Base-by-base conservation (phyloP, 495 filamentous ascomycete species). In the Xylaria acuta region DNA sequence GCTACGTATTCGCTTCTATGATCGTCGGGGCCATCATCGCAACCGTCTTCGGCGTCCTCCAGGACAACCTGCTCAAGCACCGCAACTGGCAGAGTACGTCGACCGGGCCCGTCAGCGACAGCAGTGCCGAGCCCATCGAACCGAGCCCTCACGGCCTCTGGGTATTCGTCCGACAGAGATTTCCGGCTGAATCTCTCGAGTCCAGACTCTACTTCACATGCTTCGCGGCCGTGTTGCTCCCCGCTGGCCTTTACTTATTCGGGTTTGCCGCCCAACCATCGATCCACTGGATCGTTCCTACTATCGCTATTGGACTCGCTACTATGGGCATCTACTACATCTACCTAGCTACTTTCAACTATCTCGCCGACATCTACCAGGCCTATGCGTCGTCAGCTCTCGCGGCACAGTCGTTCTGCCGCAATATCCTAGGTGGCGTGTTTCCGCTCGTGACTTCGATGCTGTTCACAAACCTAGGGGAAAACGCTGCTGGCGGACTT, bases 261-360 rank as follows among this genome's bases (percentile, higher is more conserved):
- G 93, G 92, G 80, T 95, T 97, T 79, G 92, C 92, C 1, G 88
- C 89, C 12, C 91, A 85, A 64, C 80, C 88, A 0, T 86, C 86
- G 0, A 85, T 92, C 9, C 92, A 89, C 67, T 97, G 93, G 92
- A 93, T 95, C 63, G 87, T 91, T 0, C 94, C 95, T 7, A 82
- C 90, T 0, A 78, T 97, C 25, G 91, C 89, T 0, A 84, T 97
- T 60, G 88, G 83, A 0, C 88, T 91, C 70, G 90, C 93, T 4
- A 97, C 92, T 0, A 93, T 97, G 85, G 95, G 95, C 12, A 97
- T 98, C 65, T 94, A 93, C 77, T 90, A 89, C 53, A 89, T 98
- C 56, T 98, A 97, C 77, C 85, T 98, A 8, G 93, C 95, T 1
- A 91, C 93, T 0, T 97, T 97, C 83, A 98, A 97, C 75, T 97